Percentiles rank a stretch among this genome's conserved stretches.
Conservation (phyloP, 192 early-diverging fungal species). For the Entrophospora sp. region DNA sequence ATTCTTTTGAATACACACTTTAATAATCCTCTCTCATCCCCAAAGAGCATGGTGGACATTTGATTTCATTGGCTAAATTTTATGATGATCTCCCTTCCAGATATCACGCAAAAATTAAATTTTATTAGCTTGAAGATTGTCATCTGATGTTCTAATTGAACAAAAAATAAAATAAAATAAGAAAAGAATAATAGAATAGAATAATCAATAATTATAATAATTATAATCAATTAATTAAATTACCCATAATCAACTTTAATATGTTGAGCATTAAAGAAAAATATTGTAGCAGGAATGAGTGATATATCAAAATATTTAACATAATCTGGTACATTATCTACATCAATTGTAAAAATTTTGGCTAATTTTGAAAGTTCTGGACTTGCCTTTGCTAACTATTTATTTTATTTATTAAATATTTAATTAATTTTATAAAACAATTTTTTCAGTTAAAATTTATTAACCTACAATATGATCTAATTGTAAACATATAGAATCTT, state of each 20-base stretch:
- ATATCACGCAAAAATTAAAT: no score
- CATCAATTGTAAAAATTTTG: not conserved
- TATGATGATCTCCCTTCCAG: no score
- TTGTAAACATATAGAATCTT: not conserved
- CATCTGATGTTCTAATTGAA: not conserved
- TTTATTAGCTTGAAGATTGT: no score
- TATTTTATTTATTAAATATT: not conserved
- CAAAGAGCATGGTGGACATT: no score
- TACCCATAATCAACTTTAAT: conserved; percentile 11
- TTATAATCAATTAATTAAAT: not conserved
- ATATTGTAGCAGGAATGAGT: conserved; percentile 1
- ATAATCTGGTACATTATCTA: not conserved
- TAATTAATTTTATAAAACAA: not conserved
- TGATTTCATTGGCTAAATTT: no score
- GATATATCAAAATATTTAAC: not conserved
- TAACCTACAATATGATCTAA: conserved; percentile 3
- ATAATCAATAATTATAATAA: not conserved
- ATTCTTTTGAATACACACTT: no score
- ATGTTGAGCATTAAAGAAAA: conserved; percentile 11
- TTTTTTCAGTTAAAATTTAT: not conserved
- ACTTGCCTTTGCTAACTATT: not conserved
- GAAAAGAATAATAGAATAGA: not conserved
- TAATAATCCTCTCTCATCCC: no score
- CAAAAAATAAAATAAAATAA: not conserved
- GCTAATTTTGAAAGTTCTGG: conserved; percentile 2